Evolutionary conservation across 2,329 filamentous ascomycete genomes (phyloP).

Genomic region (Colletotrichum spinosum): DNA sequence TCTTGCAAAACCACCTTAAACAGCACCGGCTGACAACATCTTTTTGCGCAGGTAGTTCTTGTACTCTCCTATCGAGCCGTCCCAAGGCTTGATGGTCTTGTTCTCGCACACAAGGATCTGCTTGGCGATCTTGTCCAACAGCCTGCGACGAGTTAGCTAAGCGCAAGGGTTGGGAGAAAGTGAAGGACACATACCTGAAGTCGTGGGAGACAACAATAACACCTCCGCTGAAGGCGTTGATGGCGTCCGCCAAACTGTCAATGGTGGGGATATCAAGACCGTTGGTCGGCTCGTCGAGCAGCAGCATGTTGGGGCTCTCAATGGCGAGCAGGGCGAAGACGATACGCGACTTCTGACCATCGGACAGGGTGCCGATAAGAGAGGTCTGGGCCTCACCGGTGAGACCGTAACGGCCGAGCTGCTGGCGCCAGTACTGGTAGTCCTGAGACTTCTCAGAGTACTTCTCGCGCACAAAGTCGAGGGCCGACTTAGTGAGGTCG

Average conservation of each 20-base stretch:
- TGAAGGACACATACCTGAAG: slow-evolving; percentile 79
- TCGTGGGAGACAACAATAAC: slow-evolving; percentile 99
- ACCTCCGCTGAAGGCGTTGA: slow-evolving; percentile 96
- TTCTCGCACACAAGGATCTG: slow-evolving; percentile 99
- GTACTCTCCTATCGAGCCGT: slow-evolving; percentile 91
- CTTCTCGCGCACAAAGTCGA: slow-evolving; percentile 98
- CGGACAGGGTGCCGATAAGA: slow-evolving; percentile 96
- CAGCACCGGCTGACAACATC: slow-evolving; percentile 90
- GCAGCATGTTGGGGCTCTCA: slow-evolving; percentile 95
- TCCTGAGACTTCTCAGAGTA: slow-evolving; percentile 91
- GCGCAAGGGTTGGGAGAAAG: too few species aligned
- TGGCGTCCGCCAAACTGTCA: slow-evolving; percentile 95
- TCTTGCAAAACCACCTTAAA: slow-evolving; percentile 65
- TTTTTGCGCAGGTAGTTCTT: slow-evolving; percentile 99
- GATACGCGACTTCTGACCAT: slow-evolving; percentile 98
- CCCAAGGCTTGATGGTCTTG: slow-evolving; percentile 91
- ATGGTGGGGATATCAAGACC: slow-evolving; percentile 99
- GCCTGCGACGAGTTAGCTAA: slow-evolving; percentile 63
- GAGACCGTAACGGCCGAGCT: slow-evolving; percentile 94
- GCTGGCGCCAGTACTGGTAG: slow-evolving; percentile 99
- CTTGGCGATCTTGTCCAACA: slow-evolving; percentile 99
- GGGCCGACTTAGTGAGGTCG: slow-evolving; percentile 95
- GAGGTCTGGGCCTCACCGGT: slow-evolving; percentile 94
- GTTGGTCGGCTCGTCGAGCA: slow-evolving; percentile 99
- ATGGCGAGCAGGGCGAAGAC: slow-evolving; percentile 97